Conservation (phyloP, 2,329 filamentous ascomycete genomes). For the Phyllosticta citrichinensis region DNA sequence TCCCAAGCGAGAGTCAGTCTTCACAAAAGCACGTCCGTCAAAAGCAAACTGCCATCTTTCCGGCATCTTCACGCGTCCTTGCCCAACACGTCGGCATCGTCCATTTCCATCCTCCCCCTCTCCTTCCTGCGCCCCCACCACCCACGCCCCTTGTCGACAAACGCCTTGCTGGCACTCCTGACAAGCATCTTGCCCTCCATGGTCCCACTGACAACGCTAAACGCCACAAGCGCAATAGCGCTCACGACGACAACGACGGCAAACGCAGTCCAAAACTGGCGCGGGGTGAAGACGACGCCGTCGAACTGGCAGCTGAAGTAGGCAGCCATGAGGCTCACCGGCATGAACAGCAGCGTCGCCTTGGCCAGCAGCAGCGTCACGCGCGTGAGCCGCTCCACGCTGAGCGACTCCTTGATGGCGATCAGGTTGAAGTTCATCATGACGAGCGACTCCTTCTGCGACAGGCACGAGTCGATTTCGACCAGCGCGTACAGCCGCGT, state of each 20-base stretch:
- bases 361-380: slow-evolving; percentile 65
- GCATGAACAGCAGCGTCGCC: slow-evolving; percentile 64
- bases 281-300: slow-evolving; percentile 49
- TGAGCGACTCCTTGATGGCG: slow-evolving; percentile 62
- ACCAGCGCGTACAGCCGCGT: slow-evolving; percentile 51
- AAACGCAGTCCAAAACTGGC: slow-evolving; percentile 60
- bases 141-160: slow-evolving; percentile 11
- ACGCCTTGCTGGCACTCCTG: slow-evolving; percentile 28
- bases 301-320: slow-evolving; percentile 62
- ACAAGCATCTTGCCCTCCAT: slow-evolving; percentile 46
- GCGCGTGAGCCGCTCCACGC: slow-evolving; percentile 60
- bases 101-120: background rate
- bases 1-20: too few species aligned
- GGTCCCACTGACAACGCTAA: slow-evolving; percentile 48
- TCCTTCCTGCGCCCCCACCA: background rate
- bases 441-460: slow-evolving; percentile 61
- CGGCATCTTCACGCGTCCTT: background rate
- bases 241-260: slow-evolving; percentile 52
- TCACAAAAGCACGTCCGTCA: background rate
- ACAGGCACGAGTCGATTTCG: slow-evolving; percentile 53
- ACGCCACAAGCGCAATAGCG: slow-evolving; percentile 47
- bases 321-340: slow-evolving; percentile 62
- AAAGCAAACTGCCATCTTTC: too few species aligned
- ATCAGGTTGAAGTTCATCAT: slow-evolving; percentile 70
- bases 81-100: background rate